Evolutionary conservation across 148 eudicot species (phyloP), one percentile per base, ranked within the genome.

Genomic region (Amaranthus cruentus): DNA sequence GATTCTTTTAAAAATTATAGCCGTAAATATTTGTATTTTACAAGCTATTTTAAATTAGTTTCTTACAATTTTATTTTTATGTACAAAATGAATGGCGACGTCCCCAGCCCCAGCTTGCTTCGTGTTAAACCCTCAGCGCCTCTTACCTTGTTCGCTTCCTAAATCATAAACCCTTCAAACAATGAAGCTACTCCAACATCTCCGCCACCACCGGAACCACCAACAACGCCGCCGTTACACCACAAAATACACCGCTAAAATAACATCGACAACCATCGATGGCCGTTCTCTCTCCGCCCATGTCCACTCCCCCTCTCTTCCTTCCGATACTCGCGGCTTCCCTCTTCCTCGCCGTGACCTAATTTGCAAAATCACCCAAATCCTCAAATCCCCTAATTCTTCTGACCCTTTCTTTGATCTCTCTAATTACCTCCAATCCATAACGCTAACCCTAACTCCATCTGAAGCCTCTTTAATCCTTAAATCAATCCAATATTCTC

Each of bases 321-420:
- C 83, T 52, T 71, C 79, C 81, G 94, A 91, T 87, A 38, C 79
- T 64, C 81, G 89, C 6, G 95, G 95, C 83, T 84, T 84, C 85
- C 79, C 87, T 1, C 83, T 93, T 56, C 98, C 98, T 49, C 98
- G 98, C 80, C 98, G 83, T 43, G 88, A 88, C 82, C 85, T 93
- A 68, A 85, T 89, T 73, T 89, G 94, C 87, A 82, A 84, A 68
- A 79, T 83, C 81, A 52, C 81, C 71, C 80, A 83, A 42, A 80
- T 91, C 76, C 89, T 92, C 54, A 81, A 50, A 15, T 67, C 70
- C 56, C 67, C 73, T 6, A 81, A 46, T 74, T 88, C 55, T 72
- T 44, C 28, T 1, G 6, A 62, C 72, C 66, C 78, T 1, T 11
- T 69, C 57, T 38, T 12, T 15, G 21, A 71, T 52, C 68, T 76